phyloP scores from a whole-genome alignment of 345 rosid species.

The Heritiera fomes region DNA sequence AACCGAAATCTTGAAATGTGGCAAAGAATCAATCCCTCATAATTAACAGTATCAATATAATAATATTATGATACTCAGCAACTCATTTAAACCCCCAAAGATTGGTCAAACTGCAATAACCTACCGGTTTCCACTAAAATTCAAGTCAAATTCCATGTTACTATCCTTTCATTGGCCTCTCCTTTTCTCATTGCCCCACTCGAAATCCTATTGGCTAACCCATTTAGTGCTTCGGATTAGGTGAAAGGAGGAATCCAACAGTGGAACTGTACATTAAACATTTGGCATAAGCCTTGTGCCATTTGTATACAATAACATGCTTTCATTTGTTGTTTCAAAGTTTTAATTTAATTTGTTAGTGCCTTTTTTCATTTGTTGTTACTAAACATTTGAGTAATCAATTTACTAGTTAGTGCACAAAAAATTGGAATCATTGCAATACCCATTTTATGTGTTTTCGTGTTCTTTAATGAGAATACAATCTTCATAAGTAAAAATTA shows the following conservation, averaged over 20 bases:
- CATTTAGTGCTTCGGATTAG: constrained; percentile 39
- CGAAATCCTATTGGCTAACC: constrained; percentile 28
- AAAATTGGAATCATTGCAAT: background rate
- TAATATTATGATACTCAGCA: background rate
- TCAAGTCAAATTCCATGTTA: constrained; percentile 38
- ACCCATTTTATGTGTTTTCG: background rate
- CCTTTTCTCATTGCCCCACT: background rate
- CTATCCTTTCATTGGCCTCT: constrained; percentile 23
- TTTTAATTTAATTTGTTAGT: background rate
- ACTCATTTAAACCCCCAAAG: constrained; percentile 16
- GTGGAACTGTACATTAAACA: background rate
- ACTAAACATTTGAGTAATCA: background rate
- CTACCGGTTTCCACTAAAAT: constrained; percentile 18
- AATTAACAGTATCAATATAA: background rate
- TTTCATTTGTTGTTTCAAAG: background rate
- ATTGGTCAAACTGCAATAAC: constrained; percentile 29
- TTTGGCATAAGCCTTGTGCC: background rate
- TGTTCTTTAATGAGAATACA: no score
- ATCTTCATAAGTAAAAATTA: no score
- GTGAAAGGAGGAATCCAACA: constrained; percentile 23
- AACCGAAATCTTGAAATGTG: background rate
- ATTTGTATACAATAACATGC: background rate
- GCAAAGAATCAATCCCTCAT: background rate
- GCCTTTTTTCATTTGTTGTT: no score
- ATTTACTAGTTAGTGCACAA: background rate